Percentiles rank a stretch among this genome's conserved stretches.
Conservation (phyloP, 306 rosid species). For the Rubus parviflorus region DNA sequence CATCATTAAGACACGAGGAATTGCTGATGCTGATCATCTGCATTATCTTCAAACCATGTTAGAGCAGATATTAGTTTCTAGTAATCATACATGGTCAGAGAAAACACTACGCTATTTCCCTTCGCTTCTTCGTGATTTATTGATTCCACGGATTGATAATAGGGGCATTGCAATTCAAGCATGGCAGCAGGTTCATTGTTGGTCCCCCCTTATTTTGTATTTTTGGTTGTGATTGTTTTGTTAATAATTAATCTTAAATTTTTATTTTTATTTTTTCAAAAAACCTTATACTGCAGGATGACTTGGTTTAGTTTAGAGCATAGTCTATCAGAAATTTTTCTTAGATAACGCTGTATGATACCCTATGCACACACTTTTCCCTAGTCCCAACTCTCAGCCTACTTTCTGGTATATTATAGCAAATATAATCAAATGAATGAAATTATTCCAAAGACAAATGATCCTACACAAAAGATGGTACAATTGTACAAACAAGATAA, state of each 20-base stretch:
- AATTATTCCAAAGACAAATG: too few relatives aligned
- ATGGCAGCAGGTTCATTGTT: slow-evolving; percentile 85
- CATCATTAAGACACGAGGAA: slow-evolving; percentile 92
- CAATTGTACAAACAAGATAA: too few relatives aligned
- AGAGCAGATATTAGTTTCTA: slow-evolving; percentile 83
- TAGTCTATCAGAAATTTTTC: not conserved
- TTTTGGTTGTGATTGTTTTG: not conserved
- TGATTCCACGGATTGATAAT: slow-evolving; percentile 72
- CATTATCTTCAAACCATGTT: slow-evolving; percentile 83
- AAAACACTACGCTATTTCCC: slow-evolving; percentile 86
- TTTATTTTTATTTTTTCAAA: too few relatives aligned
- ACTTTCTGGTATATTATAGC: too few relatives aligned
- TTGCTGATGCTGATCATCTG: slow-evolving; percentile 94
- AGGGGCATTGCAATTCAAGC: slow-evolving; percentile 76
- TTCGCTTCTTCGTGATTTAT: slow-evolving; percentile 71
- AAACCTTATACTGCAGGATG: too few relatives aligned
- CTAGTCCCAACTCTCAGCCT: not conserved
- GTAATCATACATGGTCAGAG: slow-evolving; percentile 94
- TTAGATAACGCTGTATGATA: not conserved
- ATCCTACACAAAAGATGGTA: too few relatives aligned
- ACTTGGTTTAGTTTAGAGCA: too few relatives aligned
- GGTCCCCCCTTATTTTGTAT: not conserved
- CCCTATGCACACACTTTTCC: not conserved
- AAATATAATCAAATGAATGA: too few relatives aligned
- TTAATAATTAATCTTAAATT: not conserved